Percentiles rank a stretch among this genome's conserved stretches.
Evolutionary conservation across 108 stramenopile species (phyloP).

Genomic region (Skeletonema potamos): DNA sequence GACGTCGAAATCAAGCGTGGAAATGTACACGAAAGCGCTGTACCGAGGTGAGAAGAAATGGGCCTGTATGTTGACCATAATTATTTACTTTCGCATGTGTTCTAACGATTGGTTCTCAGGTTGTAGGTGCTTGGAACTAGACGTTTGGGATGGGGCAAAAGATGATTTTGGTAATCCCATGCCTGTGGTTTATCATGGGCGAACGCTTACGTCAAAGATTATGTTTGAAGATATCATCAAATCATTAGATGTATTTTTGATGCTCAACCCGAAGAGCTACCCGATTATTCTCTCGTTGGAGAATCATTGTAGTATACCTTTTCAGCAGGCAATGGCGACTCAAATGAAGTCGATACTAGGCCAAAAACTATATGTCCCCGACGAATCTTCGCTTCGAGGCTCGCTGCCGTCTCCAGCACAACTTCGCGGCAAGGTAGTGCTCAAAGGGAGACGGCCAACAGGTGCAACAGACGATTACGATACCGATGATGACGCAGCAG

Average conservation of each 20-base stretch:
- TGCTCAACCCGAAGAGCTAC: conserved; percentile 57
- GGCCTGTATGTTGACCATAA: neutral
- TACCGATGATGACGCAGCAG: conserved; percentile 45
- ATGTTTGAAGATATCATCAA: conserved; percentile 81
- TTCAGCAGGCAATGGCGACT: conserved; percentile 86
- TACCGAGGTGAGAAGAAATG: conserved; percentile 55
- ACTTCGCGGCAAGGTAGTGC: conserved; percentile 76
- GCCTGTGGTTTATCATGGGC: conserved; percentile 93
- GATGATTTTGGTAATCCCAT: conserved; percentile 40
- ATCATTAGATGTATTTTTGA: conserved; percentile 67
- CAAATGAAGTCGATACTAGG: conserved; percentile 72
- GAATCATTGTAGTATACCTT: conserved; percentile 92
- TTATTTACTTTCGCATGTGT: neutral
- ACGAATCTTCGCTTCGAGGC: conserved; percentile 53
- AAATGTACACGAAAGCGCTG: conserved; percentile 75
- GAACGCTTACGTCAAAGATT: conserved; percentile 94
- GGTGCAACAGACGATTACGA: conserved; percentile 39
- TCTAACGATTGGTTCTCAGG: conserved; percentile 7
- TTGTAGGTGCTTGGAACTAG: conserved; percentile 95
- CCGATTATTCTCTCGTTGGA: conserved; percentile 96
- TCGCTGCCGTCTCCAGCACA: conserved; percentile 72
- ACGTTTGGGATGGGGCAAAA: conserved; percentile 93
- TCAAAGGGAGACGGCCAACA: conserved; percentile 78
- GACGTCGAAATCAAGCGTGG: conserved; percentile 71
- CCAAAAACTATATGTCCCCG: conserved; percentile 67